These are phyloP conservation scores for Inosperma sp. DNA, from an alignment of 768 basidiomycete species.

Conservation along the genomic window DNA sequence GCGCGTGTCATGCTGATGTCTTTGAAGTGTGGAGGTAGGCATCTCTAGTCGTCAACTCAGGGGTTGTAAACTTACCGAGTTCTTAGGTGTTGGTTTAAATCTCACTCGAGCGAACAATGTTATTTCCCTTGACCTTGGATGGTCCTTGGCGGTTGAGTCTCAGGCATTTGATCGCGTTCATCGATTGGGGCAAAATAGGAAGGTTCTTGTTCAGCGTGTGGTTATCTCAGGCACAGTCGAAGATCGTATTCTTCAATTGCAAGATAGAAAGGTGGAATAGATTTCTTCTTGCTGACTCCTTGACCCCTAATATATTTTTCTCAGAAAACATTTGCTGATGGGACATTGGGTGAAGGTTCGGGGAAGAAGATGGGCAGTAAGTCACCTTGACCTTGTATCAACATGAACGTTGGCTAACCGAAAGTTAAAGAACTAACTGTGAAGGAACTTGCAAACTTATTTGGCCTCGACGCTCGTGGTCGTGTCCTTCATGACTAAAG, in stretches of 20 bases:
- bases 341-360: constrained; percentile 56
- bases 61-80: background rate
- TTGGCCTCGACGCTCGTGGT: constrained; percentile 40
- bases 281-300: background rate
- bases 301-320: background rate
- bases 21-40: constrained; percentile 55
- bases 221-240: constrained; percentile 62
- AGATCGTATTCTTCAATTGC: constrained; percentile 62
- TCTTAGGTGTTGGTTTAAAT: constrained; percentile 42
- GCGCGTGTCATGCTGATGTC: constrained; percentile 59
- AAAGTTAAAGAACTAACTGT: constrained; percentile 7
- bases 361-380: constrained; percentile 55
- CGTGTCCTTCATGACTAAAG: constrained; percentile 21
- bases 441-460: constrained; percentile 32
- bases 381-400: constrained; percentile 17
- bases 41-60: background rate
- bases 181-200: constrained; percentile 50
- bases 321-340: constrained; percentile 54
- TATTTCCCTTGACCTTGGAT: constrained; percentile 58
- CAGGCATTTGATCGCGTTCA: constrained; percentile 62
- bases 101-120: constrained; percentile 61
- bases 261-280: constrained; percentile 50
- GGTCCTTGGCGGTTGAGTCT: constrained; percentile 59
- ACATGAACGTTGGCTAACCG: background rate
- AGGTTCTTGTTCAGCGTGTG: constrained; percentile 50